phyloP scores from a whole-genome alignment of 441 rosid genomes.

The Eruca vesicaria region DNA sequence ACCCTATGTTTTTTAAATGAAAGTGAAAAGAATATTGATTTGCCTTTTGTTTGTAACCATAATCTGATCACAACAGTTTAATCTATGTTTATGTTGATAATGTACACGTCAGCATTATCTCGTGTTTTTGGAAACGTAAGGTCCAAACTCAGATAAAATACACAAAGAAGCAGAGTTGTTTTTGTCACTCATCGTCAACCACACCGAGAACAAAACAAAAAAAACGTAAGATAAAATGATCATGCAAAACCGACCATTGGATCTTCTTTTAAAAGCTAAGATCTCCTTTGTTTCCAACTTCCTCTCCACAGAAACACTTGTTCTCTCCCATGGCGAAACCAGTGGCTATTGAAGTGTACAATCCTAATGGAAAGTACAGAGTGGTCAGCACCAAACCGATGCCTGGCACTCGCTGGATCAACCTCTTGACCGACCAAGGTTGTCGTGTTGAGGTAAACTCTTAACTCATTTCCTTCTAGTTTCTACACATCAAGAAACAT shows the following conservation, averaged over 20 bases:
- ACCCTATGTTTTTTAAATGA: neutral
- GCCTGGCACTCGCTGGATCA: conserved; percentile 99
- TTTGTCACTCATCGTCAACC: conserved; percentile 1
- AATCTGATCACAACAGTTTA: conserved; percentile 8
- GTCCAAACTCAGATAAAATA: conserved; percentile 27
- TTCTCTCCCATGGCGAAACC: conserved; percentile 77
- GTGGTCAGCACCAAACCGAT: conserved; percentile 91
- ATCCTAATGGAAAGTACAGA: conserved; percentile 88
- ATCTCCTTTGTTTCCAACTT: neutral
- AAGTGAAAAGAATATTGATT: conserved; percentile 10
- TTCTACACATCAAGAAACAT: neutral
- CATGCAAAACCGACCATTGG: conserved; percentile 25
- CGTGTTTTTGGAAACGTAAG: conserved; percentile 20
- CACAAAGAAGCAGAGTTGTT: neutral
- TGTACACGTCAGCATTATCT: conserved; percentile 40
- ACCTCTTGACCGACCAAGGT: conserved; percentile 81
- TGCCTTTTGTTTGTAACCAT: conserved; percentile 8
- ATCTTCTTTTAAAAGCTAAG: conserved; percentile 7
- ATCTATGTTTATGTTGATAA: neutral
- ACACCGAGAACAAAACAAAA: neutral
- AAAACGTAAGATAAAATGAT: conserved; percentile 3
- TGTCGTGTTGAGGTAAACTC: conserved; percentile 72
- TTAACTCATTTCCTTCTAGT: neutral
- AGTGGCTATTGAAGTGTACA: conserved; percentile 82
- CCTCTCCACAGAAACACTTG: neutral